phyloP scores from a whole-genome alignment of 2,329 filamentous ascomycete genomes.

The Aureobasidium sp. region DNA sequence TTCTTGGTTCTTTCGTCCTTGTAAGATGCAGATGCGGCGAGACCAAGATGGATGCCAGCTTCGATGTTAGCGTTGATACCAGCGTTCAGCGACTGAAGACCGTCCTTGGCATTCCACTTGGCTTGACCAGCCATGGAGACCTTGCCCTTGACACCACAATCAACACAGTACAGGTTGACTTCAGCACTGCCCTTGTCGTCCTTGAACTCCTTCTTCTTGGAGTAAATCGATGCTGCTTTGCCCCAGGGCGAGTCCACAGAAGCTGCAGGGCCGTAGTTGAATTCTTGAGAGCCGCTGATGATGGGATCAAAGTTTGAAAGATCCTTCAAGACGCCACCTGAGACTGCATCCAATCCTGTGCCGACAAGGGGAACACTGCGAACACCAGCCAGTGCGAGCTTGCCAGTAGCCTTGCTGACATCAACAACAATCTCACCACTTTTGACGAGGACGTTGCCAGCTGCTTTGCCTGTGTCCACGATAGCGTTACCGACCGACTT shows the following conservation, averaged over 20 bases:
- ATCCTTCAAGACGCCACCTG: neutral
- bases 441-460: neutral
- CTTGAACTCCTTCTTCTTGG: neutral
- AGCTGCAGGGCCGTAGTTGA: slow-evolving; percentile 2
- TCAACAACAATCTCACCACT: neutral
- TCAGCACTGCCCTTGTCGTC: neutral
- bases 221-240: neutral
- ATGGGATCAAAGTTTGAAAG: neutral
- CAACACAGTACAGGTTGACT: neutral
- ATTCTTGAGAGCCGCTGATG: neutral
- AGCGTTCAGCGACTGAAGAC: neutral
- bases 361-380: neutral
- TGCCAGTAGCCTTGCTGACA: neutral
- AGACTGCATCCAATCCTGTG: neutral
- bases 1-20: neutral
- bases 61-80: slow-evolving; percentile 1
- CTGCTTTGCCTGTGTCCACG: too few relatives aligned
- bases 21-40: neutral
- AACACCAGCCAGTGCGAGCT: neutral
- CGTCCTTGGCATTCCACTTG: slow-evolving; percentile 1
- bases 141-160: slow-evolving; percentile 2
- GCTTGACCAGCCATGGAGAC: slow-evolving; percentile 1
- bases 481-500: neutral
- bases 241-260: slow-evolving; percentile 3
- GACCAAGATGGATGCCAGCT: slow-evolving; percentile 1